Evolutionary conservation across 1,284 basidiomycete genomes (phyloP).

Genomic region (Erythrobasidium hasegawianum): DNA sequence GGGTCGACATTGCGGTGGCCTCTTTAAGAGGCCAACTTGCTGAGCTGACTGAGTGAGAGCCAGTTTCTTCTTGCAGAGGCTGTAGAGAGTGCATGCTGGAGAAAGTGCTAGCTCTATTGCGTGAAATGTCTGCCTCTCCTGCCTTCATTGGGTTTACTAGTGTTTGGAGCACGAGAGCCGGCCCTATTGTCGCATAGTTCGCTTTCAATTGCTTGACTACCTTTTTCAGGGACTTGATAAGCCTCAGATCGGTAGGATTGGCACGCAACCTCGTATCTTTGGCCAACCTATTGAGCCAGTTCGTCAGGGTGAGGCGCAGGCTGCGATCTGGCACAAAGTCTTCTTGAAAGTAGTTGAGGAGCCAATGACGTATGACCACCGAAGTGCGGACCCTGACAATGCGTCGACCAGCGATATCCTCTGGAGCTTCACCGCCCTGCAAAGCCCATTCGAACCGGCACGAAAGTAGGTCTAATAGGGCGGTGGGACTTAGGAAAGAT

Average conservation of each 20-base stretch:
- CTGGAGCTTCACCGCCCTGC: constrained; percentile 13
- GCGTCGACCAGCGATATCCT: constrained; percentile 58
- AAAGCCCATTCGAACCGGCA: constrained; percentile 78
- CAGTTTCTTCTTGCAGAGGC: no score
- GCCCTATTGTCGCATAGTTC: constrained; percentile 18
- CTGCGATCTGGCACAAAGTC: constrained; percentile 79
- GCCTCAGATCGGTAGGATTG: constrained; percentile 64
- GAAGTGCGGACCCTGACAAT: constrained; percentile 80
- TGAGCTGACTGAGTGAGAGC: no score
- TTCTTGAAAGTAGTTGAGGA: constrained; percentile 76
- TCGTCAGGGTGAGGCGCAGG: constrained; percentile 63
- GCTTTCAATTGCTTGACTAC: constrained; percentile 53
- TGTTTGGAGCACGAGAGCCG: background rate
- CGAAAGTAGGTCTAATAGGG: constrained; percentile 71
- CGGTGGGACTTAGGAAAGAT: constrained; percentile 68
- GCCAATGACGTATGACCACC: constrained; percentile 78
- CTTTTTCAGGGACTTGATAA: constrained; percentile 73
- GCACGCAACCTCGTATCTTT: constrained; percentile 64
- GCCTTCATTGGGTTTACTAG: background rate
- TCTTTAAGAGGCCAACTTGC: background rate
- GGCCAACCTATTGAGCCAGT: constrained; percentile 72
- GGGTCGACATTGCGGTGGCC: background rate
- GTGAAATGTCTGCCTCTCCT: background rate
- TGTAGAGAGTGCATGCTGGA: constrained; percentile 8
- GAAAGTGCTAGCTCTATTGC: background rate